Conservation (phyloP, 345 rosid species). For the Camelina neglecta region DNA sequence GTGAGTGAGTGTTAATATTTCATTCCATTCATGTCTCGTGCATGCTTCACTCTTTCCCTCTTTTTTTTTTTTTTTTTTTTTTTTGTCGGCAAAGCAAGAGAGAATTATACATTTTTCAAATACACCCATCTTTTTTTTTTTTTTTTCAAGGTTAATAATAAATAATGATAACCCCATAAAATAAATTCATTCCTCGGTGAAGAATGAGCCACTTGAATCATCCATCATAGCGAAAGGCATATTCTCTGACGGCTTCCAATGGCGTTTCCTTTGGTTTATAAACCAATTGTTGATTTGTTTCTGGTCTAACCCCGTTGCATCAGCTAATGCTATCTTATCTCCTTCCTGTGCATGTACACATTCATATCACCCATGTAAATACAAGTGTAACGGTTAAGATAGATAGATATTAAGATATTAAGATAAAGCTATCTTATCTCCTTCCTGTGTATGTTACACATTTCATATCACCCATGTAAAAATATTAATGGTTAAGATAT, state of each 20-base stretch:
- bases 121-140: slow-evolving; percentile 19
- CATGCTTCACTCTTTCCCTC: slow-evolving; percentile 10
- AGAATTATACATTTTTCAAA: slow-evolving; percentile 21
- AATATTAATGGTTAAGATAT: too few relatives aligned
- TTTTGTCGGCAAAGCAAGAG: slow-evolving; percentile 19
- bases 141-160: background rate
- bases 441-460: too few relatives aligned
- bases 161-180: slow-evolving; percentile 8
- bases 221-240: slow-evolving; percentile 73
- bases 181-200: slow-evolving; percentile 55
- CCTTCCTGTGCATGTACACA: slow-evolving; percentile 56
- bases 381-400: background rate
- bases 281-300: slow-evolving; percentile 92
- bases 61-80: background rate
- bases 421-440: background rate
- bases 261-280: slow-evolving; percentile 87
- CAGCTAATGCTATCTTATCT: slow-evolving; percentile 76
- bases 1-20: slow-evolving; percentile 9
- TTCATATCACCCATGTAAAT: background rate
- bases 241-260: slow-evolving; percentile 89
- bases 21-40: slow-evolving; percentile 1
- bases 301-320: slow-evolving; percentile 84
- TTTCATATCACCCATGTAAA: too few relatives aligned
- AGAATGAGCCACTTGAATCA: slow-evolving; percentile 66
- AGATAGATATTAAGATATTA: background rate